Evolutionary conservation across 495 filamentous ascomycete genomes (phyloP).

Genomic region (Amniculicola lignicola): DNA sequence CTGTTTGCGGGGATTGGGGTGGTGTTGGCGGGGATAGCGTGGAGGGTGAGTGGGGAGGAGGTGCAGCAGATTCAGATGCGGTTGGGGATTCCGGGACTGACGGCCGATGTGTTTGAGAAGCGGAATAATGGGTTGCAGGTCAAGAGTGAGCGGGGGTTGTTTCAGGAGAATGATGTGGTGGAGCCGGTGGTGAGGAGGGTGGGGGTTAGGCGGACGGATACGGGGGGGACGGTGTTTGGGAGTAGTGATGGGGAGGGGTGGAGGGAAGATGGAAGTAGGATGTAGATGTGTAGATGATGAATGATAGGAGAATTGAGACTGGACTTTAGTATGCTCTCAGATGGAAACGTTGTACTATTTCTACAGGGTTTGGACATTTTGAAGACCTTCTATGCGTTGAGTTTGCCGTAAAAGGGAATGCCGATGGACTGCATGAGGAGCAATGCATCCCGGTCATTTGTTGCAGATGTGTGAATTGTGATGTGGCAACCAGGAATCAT

Average conservation of each 20-base stretch:
- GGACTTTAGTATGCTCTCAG: no score
- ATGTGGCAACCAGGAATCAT: conserved; percentile 93
- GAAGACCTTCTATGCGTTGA: conserved; percentile 20
- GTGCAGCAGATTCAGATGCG: background rate
- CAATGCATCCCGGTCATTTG: conserved; percentile 85
- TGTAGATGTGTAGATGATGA: no score
- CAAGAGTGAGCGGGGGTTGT: no score
- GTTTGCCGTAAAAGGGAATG: conserved; percentile 76
- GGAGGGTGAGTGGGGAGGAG: background rate
- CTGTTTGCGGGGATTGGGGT: background rate
- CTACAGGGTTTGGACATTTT: conserved; percentile 18
- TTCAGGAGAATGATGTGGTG: no score
- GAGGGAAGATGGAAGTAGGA: no score
- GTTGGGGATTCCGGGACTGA: background rate
- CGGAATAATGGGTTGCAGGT: no score
- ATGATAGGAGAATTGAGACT: no score
- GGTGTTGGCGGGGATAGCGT: background rate
- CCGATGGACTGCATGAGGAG: conserved; percentile 79
- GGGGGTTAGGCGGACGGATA: no score
- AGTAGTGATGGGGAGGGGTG: no score
- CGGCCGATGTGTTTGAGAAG: background rate
- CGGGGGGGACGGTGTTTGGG: no score
- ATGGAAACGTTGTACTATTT: no score
- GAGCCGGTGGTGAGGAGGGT: no score
- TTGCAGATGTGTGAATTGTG: conserved; percentile 82